These are phyloP conservation scores for Leucaena leucocephala DNA, from an alignment of 306 rosid genomes.

Conservation along the genomic window DNA sequence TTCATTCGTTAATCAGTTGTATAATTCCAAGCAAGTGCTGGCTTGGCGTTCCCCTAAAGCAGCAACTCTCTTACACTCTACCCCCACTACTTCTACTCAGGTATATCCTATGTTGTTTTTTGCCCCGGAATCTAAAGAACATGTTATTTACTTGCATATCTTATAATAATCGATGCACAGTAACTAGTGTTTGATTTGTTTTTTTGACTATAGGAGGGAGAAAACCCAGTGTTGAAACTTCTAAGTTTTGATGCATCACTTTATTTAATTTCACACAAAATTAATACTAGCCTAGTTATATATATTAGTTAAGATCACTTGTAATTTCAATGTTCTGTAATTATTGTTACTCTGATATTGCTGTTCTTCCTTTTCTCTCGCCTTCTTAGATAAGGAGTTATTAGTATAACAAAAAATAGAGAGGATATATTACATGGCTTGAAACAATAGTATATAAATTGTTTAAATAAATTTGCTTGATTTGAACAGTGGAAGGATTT, in stretches of 20 bases:
- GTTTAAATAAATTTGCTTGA: background rate
- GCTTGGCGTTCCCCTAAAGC: constrained; percentile 23
- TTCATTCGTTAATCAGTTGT: constrained; percentile 66
- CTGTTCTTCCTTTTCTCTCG: background rate
- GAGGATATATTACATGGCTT: too few relatives aligned
- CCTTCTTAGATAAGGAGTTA: background rate
- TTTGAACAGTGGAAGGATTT: constrained; percentile 56
- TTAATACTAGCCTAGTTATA: background rate
- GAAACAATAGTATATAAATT: too few relatives aligned
- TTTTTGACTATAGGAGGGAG: background rate
- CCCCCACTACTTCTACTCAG: constrained; percentile 53
- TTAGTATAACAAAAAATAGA: too few relatives aligned
- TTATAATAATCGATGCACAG: background rate
- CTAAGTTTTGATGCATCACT: background rate
- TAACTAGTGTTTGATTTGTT: background rate
- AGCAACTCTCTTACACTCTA: constrained; percentile 9
- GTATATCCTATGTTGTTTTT: constrained; percentile 38
- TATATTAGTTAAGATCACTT: background rate
- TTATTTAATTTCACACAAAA: background rate
- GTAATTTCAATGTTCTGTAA: background rate
- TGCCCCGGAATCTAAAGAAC: background rate
- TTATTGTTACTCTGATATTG: background rate
- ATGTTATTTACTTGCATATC: background rate
- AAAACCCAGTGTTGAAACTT: background rate
- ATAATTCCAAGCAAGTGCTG: constrained; percentile 49